A percentile compares a stretch with the other conserved stretches of the same genome.
These are phyloP conservation scores for Trichoderma asperellum DNA, from an alignment of 2,329 filamentous ascomycete species.

Conservation along the genomic window DNA sequence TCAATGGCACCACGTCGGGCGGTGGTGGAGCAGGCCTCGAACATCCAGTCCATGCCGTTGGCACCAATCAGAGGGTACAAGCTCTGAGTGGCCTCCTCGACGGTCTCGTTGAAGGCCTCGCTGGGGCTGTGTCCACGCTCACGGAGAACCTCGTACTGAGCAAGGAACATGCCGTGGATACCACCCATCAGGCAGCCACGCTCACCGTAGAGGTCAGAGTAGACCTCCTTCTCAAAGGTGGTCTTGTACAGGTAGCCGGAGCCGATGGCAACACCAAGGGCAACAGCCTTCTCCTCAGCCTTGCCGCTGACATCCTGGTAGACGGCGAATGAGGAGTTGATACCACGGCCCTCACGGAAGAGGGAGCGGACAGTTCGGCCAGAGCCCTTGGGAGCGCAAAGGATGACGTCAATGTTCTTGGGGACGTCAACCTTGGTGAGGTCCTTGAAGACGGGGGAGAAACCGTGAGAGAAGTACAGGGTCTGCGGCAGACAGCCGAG, in stretches of 20 bases:
- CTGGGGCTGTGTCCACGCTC: slow-evolving; percentile 97
- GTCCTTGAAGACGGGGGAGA: slow-evolving; percentile 99
- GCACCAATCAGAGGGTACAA: slow-evolving; percentile 96
- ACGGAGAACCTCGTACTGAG: slow-evolving; percentile 99
- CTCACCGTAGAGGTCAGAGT: slow-evolving; percentile 99
- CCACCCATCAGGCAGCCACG: slow-evolving; percentile 99
- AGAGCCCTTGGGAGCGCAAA: slow-evolving; percentile 98
- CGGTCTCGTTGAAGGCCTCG: slow-evolving; percentile 99
- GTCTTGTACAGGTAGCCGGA: slow-evolving; percentile 99
- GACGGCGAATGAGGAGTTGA: slow-evolving; percentile 99
- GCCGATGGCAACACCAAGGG: slow-evolving; percentile 94
- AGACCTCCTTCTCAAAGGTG: slow-evolving; percentile 99
- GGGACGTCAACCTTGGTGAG: slow-evolving; percentile 98
- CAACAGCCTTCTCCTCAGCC: slow-evolving; percentile 96
- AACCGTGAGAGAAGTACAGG: slow-evolving; percentile 99
- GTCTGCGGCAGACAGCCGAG: slow-evolving; percentile 60
- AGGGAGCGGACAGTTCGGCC: slow-evolving; percentile 97
- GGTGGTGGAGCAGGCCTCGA: slow-evolving; percentile 98
- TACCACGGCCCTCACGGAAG: slow-evolving; percentile 98
- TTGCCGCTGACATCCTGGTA: slow-evolving; percentile 98
- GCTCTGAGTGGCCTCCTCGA: slow-evolving; percentile 98
- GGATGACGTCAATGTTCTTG: slow-evolving; percentile 96
- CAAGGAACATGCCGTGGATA: slow-evolving; percentile 99
- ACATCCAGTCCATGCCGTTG: slow-evolving; percentile 99
- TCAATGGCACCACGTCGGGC: slow-evolving; percentile 98